These are phyloP conservation scores for Apostasia shenzhenica DNA, from an alignment of 106 monocot genomes.

Conservation along the genomic window DNA sequence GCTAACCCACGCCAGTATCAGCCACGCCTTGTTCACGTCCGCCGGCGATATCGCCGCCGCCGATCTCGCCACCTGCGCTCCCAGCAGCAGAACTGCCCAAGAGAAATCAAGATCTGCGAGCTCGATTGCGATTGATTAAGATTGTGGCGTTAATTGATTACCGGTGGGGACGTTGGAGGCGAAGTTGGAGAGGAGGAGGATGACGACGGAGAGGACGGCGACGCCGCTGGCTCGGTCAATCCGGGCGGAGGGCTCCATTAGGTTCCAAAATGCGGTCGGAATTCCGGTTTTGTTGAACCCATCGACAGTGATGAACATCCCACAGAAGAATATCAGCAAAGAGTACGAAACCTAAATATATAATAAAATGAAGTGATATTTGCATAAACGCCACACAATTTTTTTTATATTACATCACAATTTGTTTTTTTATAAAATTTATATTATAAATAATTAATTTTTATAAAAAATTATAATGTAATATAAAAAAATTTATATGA, in stretches of 20 bases:
- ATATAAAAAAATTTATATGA: too few species aligned
- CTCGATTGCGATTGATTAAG: too few species aligned
- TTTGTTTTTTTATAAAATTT: neutral
- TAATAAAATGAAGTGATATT: too few species aligned
- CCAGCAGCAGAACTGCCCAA: constrained; percentile 3
- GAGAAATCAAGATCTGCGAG: too few species aligned
- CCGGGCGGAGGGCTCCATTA: neutral
- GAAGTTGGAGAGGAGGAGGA: constrained; percentile 3
- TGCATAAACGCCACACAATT: too few species aligned
- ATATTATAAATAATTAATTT: neutral
- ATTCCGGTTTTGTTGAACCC: constrained; percentile 8
- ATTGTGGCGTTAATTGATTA: neutral
- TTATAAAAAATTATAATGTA: too few species aligned
- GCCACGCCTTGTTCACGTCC: constrained; percentile 5
- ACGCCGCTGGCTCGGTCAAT: neutral
- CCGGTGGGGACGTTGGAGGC: constrained; percentile 4
- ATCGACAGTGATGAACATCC: constrained; percentile 6
- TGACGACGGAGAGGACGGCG: neutral
- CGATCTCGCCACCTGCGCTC: constrained; percentile 4
- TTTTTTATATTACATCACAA: too few species aligned
- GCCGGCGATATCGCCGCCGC: neutral
- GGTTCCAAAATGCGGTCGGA: neutral
- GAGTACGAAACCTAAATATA: neutral
- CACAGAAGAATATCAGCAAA: constrained; percentile 4
- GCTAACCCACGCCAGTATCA: constrained; percentile 9